These are phyloP conservation scores for Phytophthora ohioensis DNA, from an alignment of 352 stramenopile species.

Conservation along the genomic window DNA sequence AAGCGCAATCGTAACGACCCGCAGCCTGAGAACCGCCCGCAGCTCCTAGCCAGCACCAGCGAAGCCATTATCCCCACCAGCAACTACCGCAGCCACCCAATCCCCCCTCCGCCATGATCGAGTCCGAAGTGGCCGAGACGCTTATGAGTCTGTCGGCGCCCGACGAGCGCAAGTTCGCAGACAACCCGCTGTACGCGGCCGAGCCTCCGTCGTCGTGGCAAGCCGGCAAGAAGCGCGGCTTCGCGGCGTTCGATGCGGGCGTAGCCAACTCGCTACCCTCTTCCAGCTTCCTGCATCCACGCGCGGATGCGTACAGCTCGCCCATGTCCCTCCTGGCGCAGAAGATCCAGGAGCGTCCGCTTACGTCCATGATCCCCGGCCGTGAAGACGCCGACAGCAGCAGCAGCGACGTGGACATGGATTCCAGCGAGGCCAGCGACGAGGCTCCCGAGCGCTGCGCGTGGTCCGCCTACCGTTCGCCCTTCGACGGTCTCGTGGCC, in stretches of 20 bases:
- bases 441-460: conserved; percentile 43
- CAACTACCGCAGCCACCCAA: conserved; percentile 22
- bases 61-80: conserved; percentile 12
- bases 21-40: conserved; percentile 6
- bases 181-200: conserved; percentile 63
- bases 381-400: conserved; percentile 44
- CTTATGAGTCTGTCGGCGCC: conserved; percentile 85
- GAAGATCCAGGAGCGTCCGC: conserved; percentile 67
- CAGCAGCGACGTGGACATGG: conserved; percentile 66
- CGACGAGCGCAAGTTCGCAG: conserved; percentile 70
- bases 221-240: conserved; percentile 59
- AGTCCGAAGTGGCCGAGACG: conserved; percentile 78
- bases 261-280: conserved; percentile 64
- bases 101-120: conserved; percentile 52
- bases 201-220: conserved; percentile 65
- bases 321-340: conserved; percentile 55
- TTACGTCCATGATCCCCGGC: conserved; percentile 79
- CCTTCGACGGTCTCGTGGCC: conserved; percentile 76
- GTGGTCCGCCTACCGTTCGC: conserved; percentile 62
- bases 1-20: conserved; percentile 38
- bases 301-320: conserved; percentile 28
- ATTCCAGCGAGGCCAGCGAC: conserved; percentile 60
- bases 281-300: conserved; percentile 54
- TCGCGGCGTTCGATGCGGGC: conserved; percentile 47
- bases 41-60: conserved; percentile 7